Base-by-base conservation (phyloP, 2,329 filamentous ascomycete genomes). In the Didymella segeticola region DNA sequence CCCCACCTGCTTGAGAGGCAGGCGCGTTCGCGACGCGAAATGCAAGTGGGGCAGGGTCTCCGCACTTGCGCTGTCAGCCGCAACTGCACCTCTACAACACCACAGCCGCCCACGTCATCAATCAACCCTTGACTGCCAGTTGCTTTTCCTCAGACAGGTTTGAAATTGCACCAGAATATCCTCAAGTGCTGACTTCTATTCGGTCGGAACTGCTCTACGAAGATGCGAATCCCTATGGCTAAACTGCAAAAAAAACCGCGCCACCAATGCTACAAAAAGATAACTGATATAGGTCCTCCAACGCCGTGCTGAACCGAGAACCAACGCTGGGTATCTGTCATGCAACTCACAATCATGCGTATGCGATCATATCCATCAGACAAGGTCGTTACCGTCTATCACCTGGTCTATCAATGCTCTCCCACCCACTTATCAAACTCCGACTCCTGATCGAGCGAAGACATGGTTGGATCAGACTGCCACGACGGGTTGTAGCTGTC, bases 341-440 rank as follows among this genome's bases (percentile, higher is more conserved):
- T 43, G 31, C 43, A 43, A 41, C 6, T 45, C 33, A 33, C 20
- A 45, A 48, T 30, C 45, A 54, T 45, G 34, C 39, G 39, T 49
- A 46, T 54, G 39, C 51, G 29, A 34, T 49, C 51, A 29, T 54
- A 34, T 41, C 33, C 45, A 48, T 45, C 12, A 34, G 15, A 43
- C 14, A 38, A 42, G 14, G 31, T 31, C 43, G 19, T 48, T 51
- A 33, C 27, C 42, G 20, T 39, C 50, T 38, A 19, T 50, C 39
- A 36, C 26, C 22, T 9, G 10, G 4, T 14, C 38, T 26, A 37
- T 60, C 60, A 64, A 36, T 67, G 60, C 43, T 72, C 69, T 4
- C 70, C 70, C 58, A 81, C 70, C 78, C 78, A 80, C 41, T 77
- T 75, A 38, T 80, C 78, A 55, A 80, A 79, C 39, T 81, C 77